Conservation (phyloP, 352 stramenopile genomes). For the Phytopythium montanum region DNA sequence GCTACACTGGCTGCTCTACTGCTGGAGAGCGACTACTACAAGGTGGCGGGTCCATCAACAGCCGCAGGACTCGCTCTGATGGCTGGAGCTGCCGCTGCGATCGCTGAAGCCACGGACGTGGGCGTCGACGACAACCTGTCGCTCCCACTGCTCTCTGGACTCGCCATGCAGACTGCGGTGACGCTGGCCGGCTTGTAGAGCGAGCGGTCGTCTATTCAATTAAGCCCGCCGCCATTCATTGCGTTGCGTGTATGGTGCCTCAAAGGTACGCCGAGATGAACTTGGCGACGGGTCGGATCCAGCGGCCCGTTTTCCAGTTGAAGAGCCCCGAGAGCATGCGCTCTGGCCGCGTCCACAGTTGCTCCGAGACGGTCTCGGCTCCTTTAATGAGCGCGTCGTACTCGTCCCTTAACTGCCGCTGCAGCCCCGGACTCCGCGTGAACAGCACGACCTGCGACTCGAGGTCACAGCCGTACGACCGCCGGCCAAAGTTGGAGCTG, state of each 20-base stretch:
- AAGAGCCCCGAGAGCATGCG: constrained; percentile 53
- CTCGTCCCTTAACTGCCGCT: constrained; percentile 41
- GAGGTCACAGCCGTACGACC: constrained; percentile 71
- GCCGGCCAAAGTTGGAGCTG: constrained; percentile 78
- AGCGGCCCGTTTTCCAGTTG: constrained; percentile 71
- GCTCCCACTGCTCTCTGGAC: constrained; percentile 36
- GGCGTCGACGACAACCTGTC: constrained; percentile 59
- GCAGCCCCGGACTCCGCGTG: constrained; percentile 47
- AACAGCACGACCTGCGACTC: constrained; percentile 73
- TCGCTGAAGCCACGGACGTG: constrained; percentile 39
- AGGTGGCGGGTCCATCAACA: neutral
- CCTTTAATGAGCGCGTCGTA: constrained; percentile 43
- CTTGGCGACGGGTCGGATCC: constrained; percentile 69
- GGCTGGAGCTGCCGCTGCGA: constrained; percentile 29
- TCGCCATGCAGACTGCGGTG: constrained; percentile 27
- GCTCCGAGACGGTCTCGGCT: constrained; percentile 54
- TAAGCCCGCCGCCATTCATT: neutral
- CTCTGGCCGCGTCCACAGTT: constrained; percentile 59
- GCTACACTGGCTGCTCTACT: neutral
- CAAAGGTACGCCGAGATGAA: constrained; percentile 60
- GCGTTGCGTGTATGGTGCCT: neutral
- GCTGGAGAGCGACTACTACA: constrained; percentile 5
- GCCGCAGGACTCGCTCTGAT: constrained; percentile 14
- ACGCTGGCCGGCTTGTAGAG: too few species aligned
- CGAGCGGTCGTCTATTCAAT: neutral